Conservation (phyloP, 139 green algal genomes). For the Gonium pectorale region DNA sequence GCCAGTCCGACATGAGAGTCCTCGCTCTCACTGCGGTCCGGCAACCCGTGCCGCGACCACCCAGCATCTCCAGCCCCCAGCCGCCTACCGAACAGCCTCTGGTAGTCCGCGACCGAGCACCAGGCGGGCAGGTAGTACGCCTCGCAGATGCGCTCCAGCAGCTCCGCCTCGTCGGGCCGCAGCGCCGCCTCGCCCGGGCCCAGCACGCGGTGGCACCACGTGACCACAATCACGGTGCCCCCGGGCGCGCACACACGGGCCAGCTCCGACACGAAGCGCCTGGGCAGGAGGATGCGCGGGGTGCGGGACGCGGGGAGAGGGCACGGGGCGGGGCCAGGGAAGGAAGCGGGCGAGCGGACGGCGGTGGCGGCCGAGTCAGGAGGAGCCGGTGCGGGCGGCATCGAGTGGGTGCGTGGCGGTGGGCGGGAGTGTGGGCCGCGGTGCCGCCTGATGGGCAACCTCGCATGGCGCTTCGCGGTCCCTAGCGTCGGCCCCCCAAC, state of each 20-base stretch:
- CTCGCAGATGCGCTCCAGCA: slow-evolving; percentile 94
- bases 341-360: no score
- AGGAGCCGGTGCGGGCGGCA: no score
- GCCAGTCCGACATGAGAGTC: no score
- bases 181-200: slow-evolving; percentile 61
- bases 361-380: no score
- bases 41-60: no score
- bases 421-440: no score
- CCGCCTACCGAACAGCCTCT: slow-evolving; percentile 79
- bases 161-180: slow-evolving; percentile 63
- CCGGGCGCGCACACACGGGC: slow-evolving; percentile 88
- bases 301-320: not conserved
- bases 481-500: no score
- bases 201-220: slow-evolving; percentile 89
- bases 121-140: slow-evolving; percentile 98
- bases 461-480: no score
- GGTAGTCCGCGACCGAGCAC: slow-evolving; percentile 94
- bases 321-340: not conserved
- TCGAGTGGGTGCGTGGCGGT: no score
- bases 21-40: no score
- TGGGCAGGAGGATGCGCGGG: slow-evolving; percentile 33
- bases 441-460: no score
- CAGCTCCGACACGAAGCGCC: slow-evolving; percentile 94
- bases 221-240: slow-evolving; percentile 88
- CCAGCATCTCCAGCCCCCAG: no score